These are phyloP conservation scores for Backusella sp. DNA, from an alignment of 192 early-diverging fungal genomes.

Conservation along the genomic window DNA sequence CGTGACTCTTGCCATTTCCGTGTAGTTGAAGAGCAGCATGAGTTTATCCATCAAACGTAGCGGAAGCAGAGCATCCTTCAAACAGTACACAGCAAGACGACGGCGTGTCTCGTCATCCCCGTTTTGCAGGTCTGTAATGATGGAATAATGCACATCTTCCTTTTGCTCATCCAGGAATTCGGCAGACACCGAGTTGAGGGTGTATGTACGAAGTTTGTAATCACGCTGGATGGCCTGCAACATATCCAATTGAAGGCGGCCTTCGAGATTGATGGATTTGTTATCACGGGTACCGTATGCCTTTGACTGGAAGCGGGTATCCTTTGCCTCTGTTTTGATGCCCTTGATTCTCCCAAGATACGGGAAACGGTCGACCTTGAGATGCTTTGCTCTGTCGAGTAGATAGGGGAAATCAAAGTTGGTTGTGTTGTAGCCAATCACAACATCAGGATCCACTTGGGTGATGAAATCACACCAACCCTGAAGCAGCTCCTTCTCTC, in stretches of 20 bases:
- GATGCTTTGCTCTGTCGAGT: conserved; percentile 80
- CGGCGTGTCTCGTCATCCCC: conserved; percentile 92
- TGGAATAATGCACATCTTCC: conserved; percentile 98
- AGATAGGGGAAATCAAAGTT: conserved; percentile 98
- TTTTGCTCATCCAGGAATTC: conserved; percentile 98
- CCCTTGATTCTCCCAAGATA: conserved; percentile 74
- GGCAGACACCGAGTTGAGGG: conserved; percentile 93
- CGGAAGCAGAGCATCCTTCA: conserved; percentile 96
- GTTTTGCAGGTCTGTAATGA: conserved; percentile 97
- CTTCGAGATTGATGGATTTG: conserved; percentile 87
- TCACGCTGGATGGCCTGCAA: conserved; percentile 94
- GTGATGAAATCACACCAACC: conserved; percentile 87
- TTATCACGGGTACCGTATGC: conserved; percentile 92
- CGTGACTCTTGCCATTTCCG: conserved; percentile 98
- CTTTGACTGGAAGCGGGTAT: conserved; percentile 87
- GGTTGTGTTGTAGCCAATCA: conserved; percentile 96
- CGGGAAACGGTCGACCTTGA: conserved; percentile 76
- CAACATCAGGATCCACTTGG: conserved; percentile 87
- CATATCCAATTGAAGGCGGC: conserved; percentile 91
- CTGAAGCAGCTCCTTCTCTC: conserved; percentile 75
- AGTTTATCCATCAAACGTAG: conserved; percentile 95
- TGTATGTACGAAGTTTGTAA: conserved; percentile 93
- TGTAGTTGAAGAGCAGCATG: conserved; percentile 95
- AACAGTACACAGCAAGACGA: conserved; percentile 93
- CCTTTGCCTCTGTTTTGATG: conserved; percentile 67